Base-by-base conservation (phyloP, 2,329 filamentous ascomycete species). In the Fusarium incarnatum region DNA sequence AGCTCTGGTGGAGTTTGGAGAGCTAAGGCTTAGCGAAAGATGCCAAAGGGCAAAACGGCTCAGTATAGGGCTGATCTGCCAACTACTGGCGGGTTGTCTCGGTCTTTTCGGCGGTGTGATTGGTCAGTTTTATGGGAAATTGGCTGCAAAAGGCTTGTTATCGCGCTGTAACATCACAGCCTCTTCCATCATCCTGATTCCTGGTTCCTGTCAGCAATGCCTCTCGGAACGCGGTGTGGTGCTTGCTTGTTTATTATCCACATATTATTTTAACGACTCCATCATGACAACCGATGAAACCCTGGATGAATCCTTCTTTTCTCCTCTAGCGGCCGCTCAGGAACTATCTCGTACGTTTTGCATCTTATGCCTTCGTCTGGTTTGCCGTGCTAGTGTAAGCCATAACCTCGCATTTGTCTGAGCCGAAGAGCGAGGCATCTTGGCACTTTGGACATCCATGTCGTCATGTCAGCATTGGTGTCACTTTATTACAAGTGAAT, bases 401-500 rank as follows among this genome's bases (percentile, higher is more conserved):
- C 16, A 62, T 30, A 42, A 37, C 22, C 27, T 60, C 68, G 22
- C 47, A 41, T 30, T 62, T 63, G n/a, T 68, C 60, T 22, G 61
- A 58, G 20, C 52, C 63, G 47, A 73, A 56, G 23, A 60, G 54
- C 56, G 56, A 55, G 34, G 32, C 49, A 41, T 28, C 45, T 47
- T 52, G 47, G 30, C 20, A n/a, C 18, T 25, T 50, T 11, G 15
- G 15, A 46, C 20, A 34, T 45, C 8, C 20, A 48, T 32, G 37
- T 47, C 52, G 22, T 64, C 49, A 42, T 57, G 50, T 72, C 71
- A 32, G 41, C 52, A 25, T 56, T 58, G 13, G 58, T 60, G 32
- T 73, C 68, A 22, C 68, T 70, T 53, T 71, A 37, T 37, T 37
- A 37, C 34, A 63, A 8, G 60, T 74, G 5, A 8, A 76, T 71